Evolutionary conservation across 2,329 filamentous ascomycete species (phyloP), one percentile per base, ranked within the genome.

Genomic region (Verticillium tricorpus): DNA sequence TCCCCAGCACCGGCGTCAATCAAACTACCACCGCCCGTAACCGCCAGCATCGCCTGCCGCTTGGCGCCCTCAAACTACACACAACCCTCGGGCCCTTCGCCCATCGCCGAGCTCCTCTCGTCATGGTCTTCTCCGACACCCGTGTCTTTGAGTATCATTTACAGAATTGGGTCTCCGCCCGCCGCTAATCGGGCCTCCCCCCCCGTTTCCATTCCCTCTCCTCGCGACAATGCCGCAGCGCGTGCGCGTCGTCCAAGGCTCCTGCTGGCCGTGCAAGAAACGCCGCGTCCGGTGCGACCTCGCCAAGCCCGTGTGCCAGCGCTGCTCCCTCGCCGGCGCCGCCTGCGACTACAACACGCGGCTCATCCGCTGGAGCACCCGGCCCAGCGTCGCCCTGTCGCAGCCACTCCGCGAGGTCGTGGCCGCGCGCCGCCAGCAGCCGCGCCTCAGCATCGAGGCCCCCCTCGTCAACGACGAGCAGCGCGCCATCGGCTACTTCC

Each of bases 261-360:
- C 77, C 6, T 79, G 77, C 64, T 79, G 77, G 77, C 71, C 73
- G 25, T 79, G 77, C 68, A 79, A 78, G 64, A 77, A 79, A 57
- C 73, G 77, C 12, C 70, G 77, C 28, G 76, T 78, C 54, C 78
- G 78, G 63, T 79, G 77, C 64, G 76, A 78, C 62, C 71, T 79
- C 9, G 67, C 69, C 31, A 69, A 71, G 28, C 75, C 76, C 2
- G 66, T 69, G 2, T 79, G 77, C 63, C 71, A 70, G 4, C 75
- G 76, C 59, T 79, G 77, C 61, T 60, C 64, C 19, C 9, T 58
- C 28, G 52, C 57, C 32, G 62, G 62, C 15, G 57, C 61, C 34
- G 34, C 59, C 4, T 76, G 74, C 65, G 72, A 73, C 63, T 77
- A 76, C 65, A 77, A 75, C 63, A 71, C 75, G 37, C 70, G 76